Evolutionary conservation across 2,329 filamentous ascomycete species (phyloP), one percentile per base, ranked within the genome.

Genomic region (Cladosporium sphaerospermum): DNA sequence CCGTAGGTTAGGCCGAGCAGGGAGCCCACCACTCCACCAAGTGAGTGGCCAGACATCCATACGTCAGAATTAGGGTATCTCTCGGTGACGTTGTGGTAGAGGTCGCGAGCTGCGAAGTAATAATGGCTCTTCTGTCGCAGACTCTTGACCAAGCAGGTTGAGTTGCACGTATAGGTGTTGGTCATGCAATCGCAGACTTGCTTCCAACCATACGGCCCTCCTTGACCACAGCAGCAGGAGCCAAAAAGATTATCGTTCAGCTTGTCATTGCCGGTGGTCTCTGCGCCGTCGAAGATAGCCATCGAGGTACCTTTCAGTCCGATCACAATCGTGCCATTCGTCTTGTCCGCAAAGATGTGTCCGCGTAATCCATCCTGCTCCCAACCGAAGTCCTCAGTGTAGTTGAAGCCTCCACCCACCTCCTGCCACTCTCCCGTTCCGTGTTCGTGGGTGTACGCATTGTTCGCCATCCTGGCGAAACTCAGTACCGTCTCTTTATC

Each of bases 221-320:
- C 90, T 71, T 95, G 89, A 3, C 83, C 92, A 70, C 91, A 97
- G 70, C 92, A 97, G 71, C 91, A 97, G 67, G 90, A 93, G 74
- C 96, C 96, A 71, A 95, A 95, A n/a, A 97, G 77, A 67, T 97
- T 97, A 71, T 97, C 92, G 68, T 96, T 97, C 64, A 89, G 77
- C 73, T 96, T 96, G 73, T 97, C 92, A 60, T 95, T 95, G 23
- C 89, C 95, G 0, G 90, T 96, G 1, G 91, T 96, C 45, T 89
- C 91, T 32, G 91, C 88, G 13, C 92, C 92, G 67, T 96, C 91
- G 66, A 95, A 96, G 3, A 96, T 84, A 10, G 92, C 91, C 4
- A 85, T 82, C 7, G 71, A 55, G 32, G 54, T 56, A 16, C 53
- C 45, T 71, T 97, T 97, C 50, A 97, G 72, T 6, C 89, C 90